Conservation (phyloP, 306 rosid genomes). For the Albizia julibrissin region DNA sequence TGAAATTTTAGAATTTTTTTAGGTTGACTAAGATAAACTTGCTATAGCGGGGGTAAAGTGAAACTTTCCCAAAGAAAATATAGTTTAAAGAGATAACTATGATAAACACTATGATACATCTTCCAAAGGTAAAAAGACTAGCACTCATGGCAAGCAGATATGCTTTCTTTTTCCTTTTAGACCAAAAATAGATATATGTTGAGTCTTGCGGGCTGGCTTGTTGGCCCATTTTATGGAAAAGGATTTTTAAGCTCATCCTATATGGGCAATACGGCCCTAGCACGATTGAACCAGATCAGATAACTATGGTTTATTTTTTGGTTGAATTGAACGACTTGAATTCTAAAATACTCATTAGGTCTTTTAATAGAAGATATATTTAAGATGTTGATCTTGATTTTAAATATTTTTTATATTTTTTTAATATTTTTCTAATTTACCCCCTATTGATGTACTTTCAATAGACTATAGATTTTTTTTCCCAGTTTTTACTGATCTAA, state of each 20-base stretch:
- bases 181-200: background rate
- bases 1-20: too few species aligned
- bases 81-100: too few species aligned
- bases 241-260: background rate
- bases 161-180: background rate
- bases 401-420: too few species aligned
- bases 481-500: too few species aligned
- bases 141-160: background rate
- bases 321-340: background rate
- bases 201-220: background rate
- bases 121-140: constrained; percentile 75
- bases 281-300: background rate
- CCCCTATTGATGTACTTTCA: too few species aligned
- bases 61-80: too few species aligned
- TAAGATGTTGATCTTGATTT: too few species aligned
- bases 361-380: constrained; percentile 74
- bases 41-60: too few species aligned
- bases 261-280: background rate
- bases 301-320: background rate
- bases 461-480: too few species aligned
- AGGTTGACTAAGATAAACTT: too few species aligned
- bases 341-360: constrained; percentile 39
- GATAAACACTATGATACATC: constrained; percentile 46
- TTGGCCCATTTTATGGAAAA: background rate
- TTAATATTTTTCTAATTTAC: too few species aligned